These are phyloP conservation scores for Fusarium decemcellulare DNA, from an alignment of 2,329 filamentous ascomycete genomes.

Conservation along the genomic window DNA sequence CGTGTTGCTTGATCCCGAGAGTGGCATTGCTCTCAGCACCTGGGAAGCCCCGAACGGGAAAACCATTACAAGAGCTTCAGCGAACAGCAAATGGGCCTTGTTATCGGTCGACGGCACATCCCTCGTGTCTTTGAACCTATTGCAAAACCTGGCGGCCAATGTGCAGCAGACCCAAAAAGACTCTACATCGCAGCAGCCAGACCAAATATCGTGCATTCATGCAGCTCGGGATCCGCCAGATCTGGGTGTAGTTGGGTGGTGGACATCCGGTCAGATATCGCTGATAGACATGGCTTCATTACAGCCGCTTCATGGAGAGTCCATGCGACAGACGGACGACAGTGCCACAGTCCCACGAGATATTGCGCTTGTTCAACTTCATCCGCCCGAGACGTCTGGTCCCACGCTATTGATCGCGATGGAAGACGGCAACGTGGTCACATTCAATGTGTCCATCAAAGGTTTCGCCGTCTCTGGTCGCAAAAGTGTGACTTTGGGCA, in stretches of 20 bases:
- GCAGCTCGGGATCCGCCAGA: slow-evolving; percentile 74
- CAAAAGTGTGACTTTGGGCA: slow-evolving; percentile 88
- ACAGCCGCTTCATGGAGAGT: slow-evolving; percentile 74
- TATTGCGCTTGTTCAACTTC: slow-evolving; percentile 82
- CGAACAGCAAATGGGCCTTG: slow-evolving; percentile 78
- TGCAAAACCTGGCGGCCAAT: slow-evolving; percentile 68
- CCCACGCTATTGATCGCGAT: slow-evolving; percentile 91
- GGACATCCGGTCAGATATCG: slow-evolving; percentile 84
- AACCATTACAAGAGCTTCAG: slow-evolving; percentile 83
- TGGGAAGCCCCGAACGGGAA: slow-evolving; percentile 69
- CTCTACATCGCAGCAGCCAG: slow-evolving; percentile 52
- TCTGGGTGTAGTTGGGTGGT: slow-evolving; percentile 88
- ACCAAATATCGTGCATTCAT: slow-evolving; percentile 89
- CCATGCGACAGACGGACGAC: slow-evolving; percentile 71
- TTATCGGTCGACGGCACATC: slow-evolving; percentile 83
- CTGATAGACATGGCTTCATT: slow-evolving; percentile 79
- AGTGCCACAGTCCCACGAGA: slow-evolving; percentile 86
- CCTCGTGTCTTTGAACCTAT: slow-evolving; percentile 77
- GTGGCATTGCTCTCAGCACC: slow-evolving; percentile 66
- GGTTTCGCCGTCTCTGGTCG: slow-evolving; percentile 77
- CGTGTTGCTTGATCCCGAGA: slow-evolving; percentile 73
- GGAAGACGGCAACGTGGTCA: slow-evolving; percentile 92
- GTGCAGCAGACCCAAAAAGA: slow-evolving; percentile 73
- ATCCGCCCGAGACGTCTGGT: slow-evolving; percentile 69
- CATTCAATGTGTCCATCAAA: slow-evolving; percentile 77